Percentiles rank a stretch among this genome's conserved stretches.
Conservation (phyloP, 768 basidiomycete species). For the Phallus indusiatus region DNA sequence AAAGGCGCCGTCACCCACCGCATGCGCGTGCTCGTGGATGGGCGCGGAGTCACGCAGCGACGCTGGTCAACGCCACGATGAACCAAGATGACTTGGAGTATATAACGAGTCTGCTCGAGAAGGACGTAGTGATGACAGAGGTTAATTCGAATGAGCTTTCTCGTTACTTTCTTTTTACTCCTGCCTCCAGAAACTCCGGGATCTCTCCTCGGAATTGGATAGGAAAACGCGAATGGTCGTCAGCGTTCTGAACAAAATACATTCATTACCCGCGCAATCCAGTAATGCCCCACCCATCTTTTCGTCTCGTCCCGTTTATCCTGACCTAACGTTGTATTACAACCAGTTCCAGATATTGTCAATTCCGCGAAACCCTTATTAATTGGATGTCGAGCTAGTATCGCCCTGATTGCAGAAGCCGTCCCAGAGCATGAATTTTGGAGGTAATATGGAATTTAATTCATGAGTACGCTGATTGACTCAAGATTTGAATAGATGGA, state of each 20-base stretch:
- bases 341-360: conserved; percentile 50
- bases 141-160: conserved; percentile 26
- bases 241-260: conserved; percentile 72
- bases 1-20: no score
- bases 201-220: conserved; percentile 64
- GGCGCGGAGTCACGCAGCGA: no score
- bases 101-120: conserved; percentile 51
- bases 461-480: background rate
- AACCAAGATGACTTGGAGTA: conserved; percentile 43
- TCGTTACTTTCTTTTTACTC: background rate
- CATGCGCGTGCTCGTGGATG: no score
- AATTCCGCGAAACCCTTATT: conserved; percentile 48
- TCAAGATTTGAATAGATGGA: conserved; percentile 7
- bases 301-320: background rate
- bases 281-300: conserved; percentile 36
- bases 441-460: background rate
- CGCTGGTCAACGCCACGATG: conserved; percentile 29
- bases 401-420: conserved; percentile 31
- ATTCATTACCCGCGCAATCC: conserved; percentile 55
- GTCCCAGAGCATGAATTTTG: conserved; percentile 6
- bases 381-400: conserved; percentile 42
- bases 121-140: conserved; percentile 57
- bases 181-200: conserved; percentile 60
- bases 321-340: background rate
- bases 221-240: conserved; percentile 63